phyloP scores from a whole-genome alignment of 768 basidiomycete species.

The Boletus pseudopeckii region DNA sequence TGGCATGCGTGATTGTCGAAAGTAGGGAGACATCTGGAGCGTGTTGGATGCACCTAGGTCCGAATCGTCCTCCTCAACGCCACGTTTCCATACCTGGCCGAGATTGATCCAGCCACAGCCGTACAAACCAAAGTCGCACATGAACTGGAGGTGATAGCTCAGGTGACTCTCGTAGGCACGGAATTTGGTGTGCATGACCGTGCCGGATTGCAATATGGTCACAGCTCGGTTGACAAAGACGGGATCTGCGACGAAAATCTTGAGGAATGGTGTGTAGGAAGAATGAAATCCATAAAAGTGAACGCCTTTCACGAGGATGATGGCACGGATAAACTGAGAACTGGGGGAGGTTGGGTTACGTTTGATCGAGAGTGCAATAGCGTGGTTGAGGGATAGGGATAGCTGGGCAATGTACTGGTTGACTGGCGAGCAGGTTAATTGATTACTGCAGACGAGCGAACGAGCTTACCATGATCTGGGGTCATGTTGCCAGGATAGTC shows the following conservation, averaged over 20 bases:
- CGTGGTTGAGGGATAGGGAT: conserved; percentile 76
- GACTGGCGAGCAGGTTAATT: conserved; percentile 44
- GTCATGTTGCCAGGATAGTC: conserved; percentile 72
- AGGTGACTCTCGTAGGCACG: conserved; percentile 88
- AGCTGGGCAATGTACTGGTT: conserved; percentile 67
- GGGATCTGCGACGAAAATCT: conserved; percentile 76
- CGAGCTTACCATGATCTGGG: conserved; percentile 55
- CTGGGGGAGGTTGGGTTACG: conserved; percentile 59
- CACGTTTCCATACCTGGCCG: conserved; percentile 59
- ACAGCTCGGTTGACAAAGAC: conserved; percentile 61
- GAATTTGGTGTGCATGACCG: conserved; percentile 76
- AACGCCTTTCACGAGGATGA: conserved; percentile 88
- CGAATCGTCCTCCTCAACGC: conserved; percentile 29
- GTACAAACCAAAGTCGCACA: conserved; percentile 92
- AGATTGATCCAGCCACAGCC: conserved; percentile 91
- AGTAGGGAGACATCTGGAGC: conserved; percentile 55
- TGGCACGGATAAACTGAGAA: conserved; percentile 65
- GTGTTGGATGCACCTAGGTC: conserved; percentile 7
- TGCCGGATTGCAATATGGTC: conserved; percentile 77
- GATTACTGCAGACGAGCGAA: background rate
- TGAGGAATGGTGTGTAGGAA: conserved; percentile 83
- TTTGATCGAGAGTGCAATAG: conserved; percentile 77
- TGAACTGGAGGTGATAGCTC: conserved; percentile 83
- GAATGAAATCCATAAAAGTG: conserved; percentile 95
- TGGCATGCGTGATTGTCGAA: conserved; percentile 61